Conservation (phyloP, 2,329 filamentous ascomycete genomes). For the Thermochaetoides dissita region DNA sequence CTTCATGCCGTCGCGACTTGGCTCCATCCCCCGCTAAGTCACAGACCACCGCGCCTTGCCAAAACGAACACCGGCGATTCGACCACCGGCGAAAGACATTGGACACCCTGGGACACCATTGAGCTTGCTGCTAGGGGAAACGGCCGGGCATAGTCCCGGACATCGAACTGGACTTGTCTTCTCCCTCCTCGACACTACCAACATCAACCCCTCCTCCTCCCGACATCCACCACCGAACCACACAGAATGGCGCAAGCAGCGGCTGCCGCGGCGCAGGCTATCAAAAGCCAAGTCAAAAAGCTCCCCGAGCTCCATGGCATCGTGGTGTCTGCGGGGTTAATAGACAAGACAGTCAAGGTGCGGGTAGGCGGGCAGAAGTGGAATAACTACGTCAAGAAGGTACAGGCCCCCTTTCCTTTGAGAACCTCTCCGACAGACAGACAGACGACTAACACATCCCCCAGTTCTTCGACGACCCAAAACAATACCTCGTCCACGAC, state of each 20-base stretch:
- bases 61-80: too few relatives aligned
- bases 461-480: conserved; percentile 50
- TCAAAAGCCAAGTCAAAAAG: conserved; percentile 18
- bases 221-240: not conserved
- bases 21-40: too few relatives aligned
- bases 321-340: conserved; percentile 63
- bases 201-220: not conserved
- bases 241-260: conserved; percentile 3
- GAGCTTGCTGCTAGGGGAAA: too few relatives aligned
- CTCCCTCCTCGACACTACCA: too few relatives aligned
- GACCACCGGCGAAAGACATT: too few relatives aligned
- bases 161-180: too few relatives aligned
- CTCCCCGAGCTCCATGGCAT: conserved; percentile 48
- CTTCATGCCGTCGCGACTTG: too few relatives aligned
- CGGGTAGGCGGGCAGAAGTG: conserved; percentile 56
- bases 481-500: conserved; percentile 62
- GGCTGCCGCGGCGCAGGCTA: not conserved
- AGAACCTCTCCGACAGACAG: not conserved
- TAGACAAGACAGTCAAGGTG: conserved; percentile 69
- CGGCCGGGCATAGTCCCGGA: too few relatives aligned
- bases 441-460: not conserved
- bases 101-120: too few relatives aligned
- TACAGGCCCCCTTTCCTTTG: conserved; percentile 20
- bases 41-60: too few relatives aligned
- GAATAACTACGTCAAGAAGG: conserved; percentile 62